These are phyloP conservation scores for Delphinella strobiligena DNA, from an alignment of 2,329 filamentous ascomycete genomes.

Conservation along the genomic window DNA sequence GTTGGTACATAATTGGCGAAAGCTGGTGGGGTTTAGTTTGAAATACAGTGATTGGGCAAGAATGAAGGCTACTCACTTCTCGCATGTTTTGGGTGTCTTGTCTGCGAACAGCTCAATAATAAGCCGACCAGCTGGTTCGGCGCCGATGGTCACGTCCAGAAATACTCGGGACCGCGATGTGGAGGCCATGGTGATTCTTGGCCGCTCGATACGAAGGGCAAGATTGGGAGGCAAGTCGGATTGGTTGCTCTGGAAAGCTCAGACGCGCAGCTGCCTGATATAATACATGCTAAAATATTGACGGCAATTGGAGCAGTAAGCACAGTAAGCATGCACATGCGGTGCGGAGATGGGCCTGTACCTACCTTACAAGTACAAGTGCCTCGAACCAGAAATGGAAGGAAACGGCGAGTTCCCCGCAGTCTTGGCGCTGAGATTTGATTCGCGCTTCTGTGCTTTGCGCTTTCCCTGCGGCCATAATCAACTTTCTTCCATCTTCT, in stretches of 20 bases:
- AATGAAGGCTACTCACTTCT: conserved; percentile 26
- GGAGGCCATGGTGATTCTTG: background rate
- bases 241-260: too few relatives aligned
- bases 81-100: conserved; percentile 32
- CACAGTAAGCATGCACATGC: too few relatives aligned
- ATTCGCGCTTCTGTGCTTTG: background rate
- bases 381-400: too few relatives aligned
- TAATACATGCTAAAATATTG: too few relatives aligned
- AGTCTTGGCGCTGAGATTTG: background rate
- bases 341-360: too few relatives aligned
- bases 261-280: too few relatives aligned
- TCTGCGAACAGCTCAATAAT: conserved; percentile 35
- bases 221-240: too few relatives aligned
- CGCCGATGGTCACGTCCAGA: conserved; percentile 29
- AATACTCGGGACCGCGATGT: conserved; percentile 22
- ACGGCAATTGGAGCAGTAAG: too few relatives aligned
- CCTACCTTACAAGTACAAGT: too few relatives aligned
- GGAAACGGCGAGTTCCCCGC: background rate
- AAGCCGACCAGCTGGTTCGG: conserved; percentile 29
- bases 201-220: too few relatives aligned
- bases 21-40: conserved; percentile 19
- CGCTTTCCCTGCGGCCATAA: background rate
- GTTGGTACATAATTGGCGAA: conserved; percentile 31
- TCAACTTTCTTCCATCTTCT: background rate
- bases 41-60: background rate